phyloP scores from a whole-genome alignment of 768 basidiomycete species.

The Suillus lakei region DNA sequence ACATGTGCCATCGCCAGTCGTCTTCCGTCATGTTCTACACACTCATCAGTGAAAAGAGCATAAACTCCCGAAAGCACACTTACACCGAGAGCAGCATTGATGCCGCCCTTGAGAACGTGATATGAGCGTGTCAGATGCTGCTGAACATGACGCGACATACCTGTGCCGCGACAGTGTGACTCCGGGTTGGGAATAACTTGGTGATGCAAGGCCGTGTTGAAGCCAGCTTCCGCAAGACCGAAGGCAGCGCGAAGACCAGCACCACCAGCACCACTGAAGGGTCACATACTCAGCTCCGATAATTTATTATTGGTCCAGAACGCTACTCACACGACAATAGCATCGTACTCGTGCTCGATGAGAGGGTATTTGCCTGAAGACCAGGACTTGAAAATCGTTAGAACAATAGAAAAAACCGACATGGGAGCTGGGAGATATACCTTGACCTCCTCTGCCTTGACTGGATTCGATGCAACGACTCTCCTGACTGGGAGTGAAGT shows the following conservation, averaged over 20 bases:
- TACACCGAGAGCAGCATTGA: constrained; percentile 96
- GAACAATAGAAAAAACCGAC: constrained; percentile 11
- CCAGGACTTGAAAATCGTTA: constrained; percentile 56
- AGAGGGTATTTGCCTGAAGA: constrained; percentile 91
- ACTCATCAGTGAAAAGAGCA: constrained; percentile 6
- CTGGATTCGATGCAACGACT: constrained; percentile 72
- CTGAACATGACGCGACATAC: constrained; percentile 41
- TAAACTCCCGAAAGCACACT: constrained; percentile 31
- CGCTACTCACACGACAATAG: constrained; percentile 93
- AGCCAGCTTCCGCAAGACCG: constrained; percentile 96
- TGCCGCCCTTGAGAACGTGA: constrained; percentile 71
- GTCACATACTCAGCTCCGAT: constrained; percentile 18
- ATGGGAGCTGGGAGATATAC: constrained; percentile 42
- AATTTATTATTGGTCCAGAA: neutral
- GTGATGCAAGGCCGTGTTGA: constrained; percentile 99
- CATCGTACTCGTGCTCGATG: constrained; percentile 99
- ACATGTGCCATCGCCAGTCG: constrained; percentile 99
- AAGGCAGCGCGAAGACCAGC: constrained; percentile 98
- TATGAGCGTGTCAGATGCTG: neutral
- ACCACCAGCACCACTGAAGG: constrained; percentile 88
- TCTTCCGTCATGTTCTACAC: constrained; percentile 97
- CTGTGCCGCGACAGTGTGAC: constrained; percentile 98
- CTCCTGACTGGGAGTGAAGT: constrained; percentile 61
- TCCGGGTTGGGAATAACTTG: constrained; percentile 97
- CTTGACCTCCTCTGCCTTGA: constrained; percentile 83